A percentile compares a stretch with the other conserved stretches of the same genome.
Evolutionary conservation across 1,139 yeast species (phyloP).

Genomic region (Lipomyces yarrowii): DNA sequence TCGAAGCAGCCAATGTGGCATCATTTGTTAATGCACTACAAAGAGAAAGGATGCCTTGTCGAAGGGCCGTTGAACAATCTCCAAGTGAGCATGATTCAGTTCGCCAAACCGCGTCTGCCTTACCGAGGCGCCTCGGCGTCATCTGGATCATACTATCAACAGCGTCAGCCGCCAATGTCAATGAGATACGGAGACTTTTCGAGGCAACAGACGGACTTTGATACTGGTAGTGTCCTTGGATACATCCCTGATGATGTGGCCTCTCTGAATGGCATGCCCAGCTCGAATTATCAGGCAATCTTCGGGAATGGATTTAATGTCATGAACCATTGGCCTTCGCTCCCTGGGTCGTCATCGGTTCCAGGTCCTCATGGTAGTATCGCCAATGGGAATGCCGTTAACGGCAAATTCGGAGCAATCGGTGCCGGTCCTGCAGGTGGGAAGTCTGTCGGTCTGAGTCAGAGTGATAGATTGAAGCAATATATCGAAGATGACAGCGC

Average conservation of each 20-base stretch:
- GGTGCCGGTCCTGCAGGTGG: slow-evolving; percentile 8
- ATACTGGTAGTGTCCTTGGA: slow-evolving; percentile 34
- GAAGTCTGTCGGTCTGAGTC: slow-evolving; percentile 22
- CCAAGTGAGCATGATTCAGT: slow-evolving; percentile 70
- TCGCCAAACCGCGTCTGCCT: slow-evolving; percentile 44
- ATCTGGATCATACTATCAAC: slow-evolving; percentile 6
- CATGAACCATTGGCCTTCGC: slow-evolving; percentile 20
- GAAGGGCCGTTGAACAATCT: slow-evolving; percentile 89
- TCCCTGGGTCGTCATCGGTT: slow-evolving; percentile 5
- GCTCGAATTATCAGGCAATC: slow-evolving; percentile 27
- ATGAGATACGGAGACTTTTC: slow-evolving; percentile 7
- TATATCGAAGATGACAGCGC: slow-evolving; percentile 30
- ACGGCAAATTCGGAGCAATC: slow-evolving; percentile 16
- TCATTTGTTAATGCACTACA: slow-evolving; percentile 70
- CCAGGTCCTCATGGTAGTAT: slow-evolving; percentile 3
- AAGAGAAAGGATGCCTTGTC: slow-evolving; percentile 85
- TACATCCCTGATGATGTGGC: slow-evolving; percentile 35
- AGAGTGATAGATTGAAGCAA: slow-evolving; percentile 31
- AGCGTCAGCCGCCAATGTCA: slow-evolving; percentile 4
- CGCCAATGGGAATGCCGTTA: not conserved
- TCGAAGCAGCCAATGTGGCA: slow-evolving; percentile 78
- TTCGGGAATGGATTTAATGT: slow-evolving; percentile 27
- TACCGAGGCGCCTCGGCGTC: slow-evolving; percentile 21
- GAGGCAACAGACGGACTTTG: slow-evolving; percentile 17
- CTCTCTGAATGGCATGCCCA: slow-evolving; percentile 11